These are phyloP conservation scores for Shiraia bambusicola DNA, from an alignment of 2,329 filamentous ascomycete genomes.

Conservation along the genomic window DNA sequence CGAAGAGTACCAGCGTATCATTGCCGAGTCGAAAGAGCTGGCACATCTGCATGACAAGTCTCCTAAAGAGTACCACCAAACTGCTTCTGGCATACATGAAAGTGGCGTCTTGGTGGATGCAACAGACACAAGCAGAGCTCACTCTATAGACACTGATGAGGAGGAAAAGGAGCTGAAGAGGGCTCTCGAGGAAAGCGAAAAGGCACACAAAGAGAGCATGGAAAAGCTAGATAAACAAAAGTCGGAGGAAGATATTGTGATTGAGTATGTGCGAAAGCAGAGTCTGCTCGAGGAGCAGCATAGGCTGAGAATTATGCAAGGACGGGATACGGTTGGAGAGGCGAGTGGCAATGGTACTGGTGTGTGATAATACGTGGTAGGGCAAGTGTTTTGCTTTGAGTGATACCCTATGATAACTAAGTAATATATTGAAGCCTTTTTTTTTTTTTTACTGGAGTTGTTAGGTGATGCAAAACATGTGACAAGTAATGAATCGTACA, in stretches of 20 bases:
- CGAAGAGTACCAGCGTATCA: constrained; percentile 40
- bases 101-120: constrained; percentile 11
- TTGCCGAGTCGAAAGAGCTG: constrained; percentile 38
- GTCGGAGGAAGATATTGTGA: constrained; percentile 69
- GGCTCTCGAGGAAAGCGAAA: constrained; percentile 31
- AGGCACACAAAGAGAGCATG: constrained; percentile 42
- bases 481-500: too few species aligned
- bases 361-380: not conserved
- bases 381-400: not conserved
- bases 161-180: constrained; percentile 30
- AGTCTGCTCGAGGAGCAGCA: constrained; percentile 63
- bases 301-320: constrained; percentile 13
- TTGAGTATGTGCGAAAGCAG: constrained; percentile 78
- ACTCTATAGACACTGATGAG: constrained; percentile 18
- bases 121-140: constrained; percentile 3
- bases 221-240: constrained; percentile 46
- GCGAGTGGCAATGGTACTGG: constrained; percentile 10
- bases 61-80: constrained; percentile 19
- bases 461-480: too few species aligned
- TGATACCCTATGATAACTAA: not conserved
- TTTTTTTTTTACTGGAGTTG: too few species aligned
- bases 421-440: not conserved
- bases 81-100: constrained; percentile 9
- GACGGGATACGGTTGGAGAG: constrained; percentile 16
- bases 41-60: constrained; percentile 27